phyloP scores from a whole-genome alignment of 352 stramenopile genomes.

The Sclerospora graminicola region DNA sequence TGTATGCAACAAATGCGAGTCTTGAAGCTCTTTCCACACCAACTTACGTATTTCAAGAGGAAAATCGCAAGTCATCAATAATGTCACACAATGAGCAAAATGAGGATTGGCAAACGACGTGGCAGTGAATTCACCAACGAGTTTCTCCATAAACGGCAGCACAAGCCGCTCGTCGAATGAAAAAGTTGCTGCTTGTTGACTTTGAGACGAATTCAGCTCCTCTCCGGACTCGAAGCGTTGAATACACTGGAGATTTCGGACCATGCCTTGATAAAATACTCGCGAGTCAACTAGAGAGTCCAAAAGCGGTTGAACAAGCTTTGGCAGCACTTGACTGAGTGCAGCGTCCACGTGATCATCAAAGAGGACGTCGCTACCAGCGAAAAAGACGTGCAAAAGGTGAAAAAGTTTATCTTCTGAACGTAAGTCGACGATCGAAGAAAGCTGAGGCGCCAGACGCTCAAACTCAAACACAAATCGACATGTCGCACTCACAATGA shows the following conservation, averaged over 20 bases:
- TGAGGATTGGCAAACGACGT: slow-evolving; percentile 54
- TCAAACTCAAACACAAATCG: slow-evolving; percentile 57
- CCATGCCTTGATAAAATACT: slow-evolving; percentile 34
- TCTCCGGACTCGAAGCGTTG: slow-evolving; percentile 29
- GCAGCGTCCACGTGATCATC: slow-evolving; percentile 49
- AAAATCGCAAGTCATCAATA: slow-evolving; percentile 52
- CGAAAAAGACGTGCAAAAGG: slow-evolving; percentile 62
- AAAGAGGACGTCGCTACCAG: slow-evolving; percentile 58
- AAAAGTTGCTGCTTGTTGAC: slow-evolving; percentile 17
- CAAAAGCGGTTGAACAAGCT: slow-evolving; percentile 32
- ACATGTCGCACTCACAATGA: slow-evolving; percentile 58
- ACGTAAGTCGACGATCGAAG: slow-evolving; percentile 17
- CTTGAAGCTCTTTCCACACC: slow-evolving; percentile 63
- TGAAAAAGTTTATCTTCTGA: slow-evolving; percentile 72
- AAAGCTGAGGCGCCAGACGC: slow-evolving; percentile 11
- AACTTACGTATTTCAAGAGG: slow-evolving; percentile 41
- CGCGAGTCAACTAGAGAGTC: slow-evolving; percentile 9
- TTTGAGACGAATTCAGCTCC: background rate
- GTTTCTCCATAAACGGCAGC: slow-evolving; percentile 53
- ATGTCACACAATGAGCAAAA: slow-evolving; percentile 53
- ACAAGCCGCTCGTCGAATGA: slow-evolving; percentile 42
- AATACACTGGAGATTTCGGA: slow-evolving; percentile 39
- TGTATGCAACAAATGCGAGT: slow-evolving; percentile 36
- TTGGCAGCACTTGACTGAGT: slow-evolving; percentile 35
- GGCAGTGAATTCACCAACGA: slow-evolving; percentile 57